Evolutionary conservation across 75 land plant species (phyloP), one percentile per base, ranked within the genome.

Genomic region (Adiantum capillusveneris): DNA sequence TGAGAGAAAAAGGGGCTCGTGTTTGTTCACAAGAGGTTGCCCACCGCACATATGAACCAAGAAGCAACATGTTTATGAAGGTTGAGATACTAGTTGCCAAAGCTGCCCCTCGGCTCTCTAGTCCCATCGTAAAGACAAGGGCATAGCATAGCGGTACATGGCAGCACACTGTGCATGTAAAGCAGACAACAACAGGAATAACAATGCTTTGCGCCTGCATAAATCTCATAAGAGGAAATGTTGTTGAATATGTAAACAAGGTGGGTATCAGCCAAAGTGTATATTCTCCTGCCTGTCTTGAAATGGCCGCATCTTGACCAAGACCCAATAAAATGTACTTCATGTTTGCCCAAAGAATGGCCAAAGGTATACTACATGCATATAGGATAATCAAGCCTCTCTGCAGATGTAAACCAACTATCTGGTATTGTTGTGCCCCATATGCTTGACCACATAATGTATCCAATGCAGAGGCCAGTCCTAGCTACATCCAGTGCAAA

Each of bases 261-360:
- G 54, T 57, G 0, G 85, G 85, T 2, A 82, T 65, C 76, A 82
- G 62, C 63, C 75, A 82, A 7, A 75, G 12, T 1, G 79, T 62
- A 24, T 79, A 73, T 26, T 29, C 45, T 14, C 81, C 81, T 0
- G 85, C 89, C 39, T 68, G 72, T 2, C 1, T n/a, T 25, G 88
- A 44, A 18, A 92, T 84, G 6, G 68, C 57, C 6, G 65, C 66
- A 43, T 87, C 76, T 75, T 92, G 94, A 1, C 84, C 82, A 0
- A 78, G 25, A 14, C 52, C 22, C 7, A 56, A n/a, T 12, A 92
- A 84, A 44, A 92, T 70, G 2, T 49, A 0, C 17, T 57, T 76
- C 25, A 84, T 76, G 65, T 76, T 72, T 25, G 58, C 66, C 97
- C 94, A 92, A 0, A 83, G 62, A 9, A 79, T 1, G 0, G 97